Conservation (phyloP, 2,329 filamentous ascomycete species). For the Helotiales sp. region DNA sequence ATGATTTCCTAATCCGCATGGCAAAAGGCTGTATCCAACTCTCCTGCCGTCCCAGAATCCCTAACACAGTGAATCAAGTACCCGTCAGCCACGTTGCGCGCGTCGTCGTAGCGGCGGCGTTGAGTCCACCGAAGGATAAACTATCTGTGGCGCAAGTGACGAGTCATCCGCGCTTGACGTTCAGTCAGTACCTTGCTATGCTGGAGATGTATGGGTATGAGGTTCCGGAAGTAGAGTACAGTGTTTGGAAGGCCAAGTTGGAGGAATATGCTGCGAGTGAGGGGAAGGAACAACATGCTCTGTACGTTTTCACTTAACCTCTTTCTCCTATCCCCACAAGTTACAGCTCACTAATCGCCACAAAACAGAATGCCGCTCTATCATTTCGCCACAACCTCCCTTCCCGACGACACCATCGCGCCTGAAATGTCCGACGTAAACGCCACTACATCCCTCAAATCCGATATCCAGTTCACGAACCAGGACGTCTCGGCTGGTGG, state of each 20-base stretch:
- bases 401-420: conserved; percentile 70
- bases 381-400: conserved; percentile 72
- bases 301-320: conserved; percentile 48
- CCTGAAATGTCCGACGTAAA: conserved; percentile 74
- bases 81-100: conserved; percentile 83
- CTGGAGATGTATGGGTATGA: conserved; percentile 76
- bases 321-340: neutral
- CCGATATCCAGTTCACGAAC: conserved; percentile 53
- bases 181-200: conserved; percentile 76
- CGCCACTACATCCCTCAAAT: conserved; percentile 65
- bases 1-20: conserved; percentile 90
- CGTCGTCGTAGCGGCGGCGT: conserved; percentile 76
- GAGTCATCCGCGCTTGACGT: conserved; percentile 75
- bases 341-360: neutral
- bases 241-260: conserved; percentile 70
- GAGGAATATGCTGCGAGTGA: conserved; percentile 58
- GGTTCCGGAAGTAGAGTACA: conserved; percentile 69
- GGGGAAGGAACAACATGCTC: conserved; percentile 67
- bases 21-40: conserved; percentile 88
- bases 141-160: conserved; percentile 76
- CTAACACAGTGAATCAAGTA: conserved; percentile 88
- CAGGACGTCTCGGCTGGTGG: conserved; percentile 39
- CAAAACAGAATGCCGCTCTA: conserved; percentile 63
- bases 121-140: conserved; percentile 45
- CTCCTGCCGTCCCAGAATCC: conserved; percentile 71